phyloP scores from a whole-genome alignment of 805 yeast species.

The Hanseniaspora clermontiae region DNA sequence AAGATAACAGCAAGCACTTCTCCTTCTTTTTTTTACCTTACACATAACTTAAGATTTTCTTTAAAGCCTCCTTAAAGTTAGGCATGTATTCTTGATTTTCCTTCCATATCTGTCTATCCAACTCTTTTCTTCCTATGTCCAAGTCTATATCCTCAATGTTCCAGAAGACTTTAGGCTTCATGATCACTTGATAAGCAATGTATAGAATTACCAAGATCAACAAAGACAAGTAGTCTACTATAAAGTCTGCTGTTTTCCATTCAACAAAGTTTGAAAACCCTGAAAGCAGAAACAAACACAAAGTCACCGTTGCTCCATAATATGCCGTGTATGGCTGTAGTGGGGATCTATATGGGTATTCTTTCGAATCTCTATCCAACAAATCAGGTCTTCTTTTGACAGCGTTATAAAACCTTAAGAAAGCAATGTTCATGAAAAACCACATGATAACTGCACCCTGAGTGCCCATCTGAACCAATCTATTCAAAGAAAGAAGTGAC shows the following conservation, averaged over 20 bases:
- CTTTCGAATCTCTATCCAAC: slow-evolving; percentile 42
- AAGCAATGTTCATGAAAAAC: slow-evolving; percentile 57
- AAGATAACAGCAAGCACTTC: no score
- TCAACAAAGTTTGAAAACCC: slow-evolving; percentile 44
- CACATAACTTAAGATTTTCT: slow-evolving; percentile 16
- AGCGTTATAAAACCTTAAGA: slow-evolving; percentile 48
- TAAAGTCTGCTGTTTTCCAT: slow-evolving; percentile 48
- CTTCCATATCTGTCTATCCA: slow-evolving; percentile 68
- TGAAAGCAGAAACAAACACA: slow-evolving; percentile 37
- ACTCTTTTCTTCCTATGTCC: slow-evolving; percentile 69
- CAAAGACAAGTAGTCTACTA: slow-evolving; percentile 47
- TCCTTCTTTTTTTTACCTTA: not conserved
- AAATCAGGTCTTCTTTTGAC: slow-evolving; percentile 49
- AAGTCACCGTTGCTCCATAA: slow-evolving; percentile 42
- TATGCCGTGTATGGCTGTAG: slow-evolving; percentile 55
- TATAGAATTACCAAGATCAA: slow-evolving; percentile 39
- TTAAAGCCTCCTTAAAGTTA: slow-evolving; percentile 15
- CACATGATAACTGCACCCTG: slow-evolving; percentile 65
- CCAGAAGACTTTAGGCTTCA: slow-evolving; percentile 34
- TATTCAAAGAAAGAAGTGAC: slow-evolving; percentile 50
- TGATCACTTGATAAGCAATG: slow-evolving; percentile 39
- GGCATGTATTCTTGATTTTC: slow-evolving; percentile 39
- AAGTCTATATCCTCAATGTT: slow-evolving; percentile 53
- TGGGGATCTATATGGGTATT: slow-evolving; percentile 55
- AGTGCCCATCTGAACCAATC: slow-evolving; percentile 51